Evolutionary conservation across 768 basidiomycete species (phyloP).

Genomic region (Pholiota conissans): DNA sequence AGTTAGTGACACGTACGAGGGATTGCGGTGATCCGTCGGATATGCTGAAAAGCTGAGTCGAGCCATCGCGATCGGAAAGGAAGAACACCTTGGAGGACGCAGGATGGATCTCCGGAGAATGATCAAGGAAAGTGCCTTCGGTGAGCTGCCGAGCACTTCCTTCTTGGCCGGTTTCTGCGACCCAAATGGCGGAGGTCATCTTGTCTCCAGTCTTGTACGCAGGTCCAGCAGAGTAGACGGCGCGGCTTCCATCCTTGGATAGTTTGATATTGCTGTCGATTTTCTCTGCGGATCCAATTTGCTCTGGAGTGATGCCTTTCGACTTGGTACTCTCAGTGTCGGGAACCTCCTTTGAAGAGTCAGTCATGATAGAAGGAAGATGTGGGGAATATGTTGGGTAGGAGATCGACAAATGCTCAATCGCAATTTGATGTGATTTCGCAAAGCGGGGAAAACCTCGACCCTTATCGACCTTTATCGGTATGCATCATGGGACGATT

Average conservation of each 20-base stretch:
- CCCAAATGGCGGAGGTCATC: conserved; percentile 10
- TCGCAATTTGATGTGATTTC: too few relatives aligned
- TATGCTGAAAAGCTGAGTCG: not conserved
- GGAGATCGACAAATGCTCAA: too few relatives aligned
- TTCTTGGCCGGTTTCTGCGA: conserved; percentile 8
- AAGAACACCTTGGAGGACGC: not conserved
- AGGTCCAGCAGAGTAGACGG: conserved; percentile 7
- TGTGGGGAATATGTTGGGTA: too few relatives aligned
- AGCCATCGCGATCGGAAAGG: not conserved
- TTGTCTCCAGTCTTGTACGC: conserved; percentile 10
- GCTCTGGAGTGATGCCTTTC: conserved; percentile 9
- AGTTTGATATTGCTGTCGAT: conserved; percentile 8
- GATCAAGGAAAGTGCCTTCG: conserved; percentile 2
- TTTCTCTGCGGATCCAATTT: conserved; percentile 7
- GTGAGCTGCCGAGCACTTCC: conserved; percentile 11
- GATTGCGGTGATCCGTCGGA: not conserved
- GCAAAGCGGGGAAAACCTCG: too few relatives aligned
- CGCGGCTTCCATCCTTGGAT: conserved; percentile 10
- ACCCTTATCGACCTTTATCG: too few relatives aligned
- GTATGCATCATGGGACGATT: too few relatives aligned
- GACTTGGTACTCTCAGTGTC: not conserved
- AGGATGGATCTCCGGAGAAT: conserved; percentile 8
- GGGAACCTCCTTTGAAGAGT: too few relatives aligned
- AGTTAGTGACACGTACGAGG: not conserved
- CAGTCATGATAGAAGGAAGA: too few relatives aligned